Conservation (phyloP, 2,329 filamentous ascomycete genomes). For the Xylaria sp. region DNA sequence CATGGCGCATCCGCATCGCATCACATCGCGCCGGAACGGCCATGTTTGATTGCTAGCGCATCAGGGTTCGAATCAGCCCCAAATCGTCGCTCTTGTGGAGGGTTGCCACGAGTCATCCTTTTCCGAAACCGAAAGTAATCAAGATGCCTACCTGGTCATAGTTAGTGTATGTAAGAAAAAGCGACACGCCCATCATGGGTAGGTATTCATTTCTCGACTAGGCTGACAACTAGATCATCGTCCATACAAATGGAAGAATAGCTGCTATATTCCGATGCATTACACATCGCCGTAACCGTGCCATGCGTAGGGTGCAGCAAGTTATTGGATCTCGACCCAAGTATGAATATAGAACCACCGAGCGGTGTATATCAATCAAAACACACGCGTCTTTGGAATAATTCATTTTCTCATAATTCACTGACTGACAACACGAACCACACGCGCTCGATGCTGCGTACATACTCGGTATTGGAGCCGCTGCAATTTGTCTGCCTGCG, state of each 20-base stretch:
- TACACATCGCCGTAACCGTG: not conserved
- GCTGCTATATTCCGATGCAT: not conserved
- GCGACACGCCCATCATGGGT: not conserved
- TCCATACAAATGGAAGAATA: not conserved
- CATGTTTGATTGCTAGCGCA: not conserved
- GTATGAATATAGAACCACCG: not conserved
- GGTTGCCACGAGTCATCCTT: slow-evolving; percentile 5
- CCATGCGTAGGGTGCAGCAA: too few relatives aligned
- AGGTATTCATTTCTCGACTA: not conserved
- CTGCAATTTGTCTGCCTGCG: not conserved
- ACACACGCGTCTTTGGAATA: not conserved
- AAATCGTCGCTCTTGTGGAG: not conserved
- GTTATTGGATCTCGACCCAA: not conserved
- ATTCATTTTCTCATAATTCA: not conserved
- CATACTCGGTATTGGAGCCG: not conserved
- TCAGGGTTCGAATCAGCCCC: slow-evolving; percentile 2
- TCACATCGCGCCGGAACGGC: not conserved
- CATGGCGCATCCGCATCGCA: slow-evolving; percentile 7
- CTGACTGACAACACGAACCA: not conserved
- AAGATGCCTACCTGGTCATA: not conserved
- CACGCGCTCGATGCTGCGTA: not conserved
- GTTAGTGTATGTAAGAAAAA: not conserved
- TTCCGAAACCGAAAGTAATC: not conserved
- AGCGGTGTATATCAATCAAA: not conserved
- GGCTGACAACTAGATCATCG: not conserved